Percentiles rank a stretch among this genome's conserved stretches.
These are phyloP conservation scores for Clonostachys sp. DNA, from an alignment of 2,329 filamentous ascomycete species.

Conservation along the genomic window DNA sequence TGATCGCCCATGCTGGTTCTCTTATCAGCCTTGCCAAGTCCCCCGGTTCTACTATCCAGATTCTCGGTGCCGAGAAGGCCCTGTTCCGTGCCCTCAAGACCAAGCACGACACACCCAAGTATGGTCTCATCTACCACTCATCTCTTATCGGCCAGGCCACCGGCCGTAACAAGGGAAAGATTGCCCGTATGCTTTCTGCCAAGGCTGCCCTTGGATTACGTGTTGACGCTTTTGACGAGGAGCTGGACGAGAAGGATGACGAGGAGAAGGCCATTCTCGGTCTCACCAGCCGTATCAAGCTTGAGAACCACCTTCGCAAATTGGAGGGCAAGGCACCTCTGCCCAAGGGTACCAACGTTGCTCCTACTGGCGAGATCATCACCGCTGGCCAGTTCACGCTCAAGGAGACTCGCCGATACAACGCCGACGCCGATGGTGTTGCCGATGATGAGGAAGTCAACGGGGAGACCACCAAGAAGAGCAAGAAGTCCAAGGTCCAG, in stretches of 20 bases:
- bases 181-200: conserved; percentile 90
- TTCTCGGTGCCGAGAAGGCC: conserved; percentile 97
- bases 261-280: conserved; percentile 85
- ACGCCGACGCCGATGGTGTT: conserved; percentile 86
- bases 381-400: conserved; percentile 79
- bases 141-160: conserved; percentile 95
- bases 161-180: conserved; percentile 99
- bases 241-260: conserved; percentile 50
- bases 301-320: conserved; percentile 70
- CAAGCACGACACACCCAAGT: conserved; percentile 98
- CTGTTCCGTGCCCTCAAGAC: conserved; percentile 98
- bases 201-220: conserved; percentile 92
- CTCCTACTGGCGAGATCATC: conserved; percentile 62
- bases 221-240: conserved; percentile 73
- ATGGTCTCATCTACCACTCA: conserved; percentile 89
- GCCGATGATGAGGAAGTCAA: conserved; percentile 49
- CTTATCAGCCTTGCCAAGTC: conserved; percentile 93
- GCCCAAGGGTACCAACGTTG: conserved; percentile 70
- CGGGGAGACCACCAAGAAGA: conserved; percentile 26
- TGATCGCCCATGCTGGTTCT: conserved; percentile 92
- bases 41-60: conserved; percentile 93
- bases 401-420: conserved; percentile 92
- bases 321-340: conserved; percentile 89
- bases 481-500: conserved; percentile 35
- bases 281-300: conserved; percentile 63